These are phyloP conservation scores for Margaritispora aquatica DNA, from an alignment of 495 filamentous ascomycete genomes.

Conservation along the genomic window DNA sequence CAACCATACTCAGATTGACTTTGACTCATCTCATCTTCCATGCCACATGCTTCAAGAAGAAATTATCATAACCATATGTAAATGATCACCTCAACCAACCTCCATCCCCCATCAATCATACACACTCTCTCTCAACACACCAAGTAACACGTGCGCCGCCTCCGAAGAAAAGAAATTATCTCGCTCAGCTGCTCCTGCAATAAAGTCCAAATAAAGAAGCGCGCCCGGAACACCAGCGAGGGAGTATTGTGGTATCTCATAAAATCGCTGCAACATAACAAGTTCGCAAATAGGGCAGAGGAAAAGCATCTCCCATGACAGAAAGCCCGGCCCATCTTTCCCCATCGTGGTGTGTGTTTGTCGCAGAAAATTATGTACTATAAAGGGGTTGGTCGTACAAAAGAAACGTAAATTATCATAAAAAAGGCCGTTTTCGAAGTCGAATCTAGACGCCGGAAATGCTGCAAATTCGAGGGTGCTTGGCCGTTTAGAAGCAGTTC, in stretches of 20 bases:
- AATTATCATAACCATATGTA: neutral
- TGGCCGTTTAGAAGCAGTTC: slow-evolving; percentile 76
- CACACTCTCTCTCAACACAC: neutral
- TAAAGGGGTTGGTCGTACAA: neutral
- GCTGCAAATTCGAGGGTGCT: neutral
- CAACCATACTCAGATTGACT: neutral
- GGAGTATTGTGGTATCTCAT: neutral
- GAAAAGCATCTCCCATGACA: neutral
- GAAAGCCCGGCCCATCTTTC: neutral
- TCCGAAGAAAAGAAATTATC: neutral
- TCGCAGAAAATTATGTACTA: neutral
- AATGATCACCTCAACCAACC: neutral
- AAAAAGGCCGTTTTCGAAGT: neutral
- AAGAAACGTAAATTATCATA: neutral
- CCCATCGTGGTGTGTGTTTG: neutral
- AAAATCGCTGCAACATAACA: neutral
- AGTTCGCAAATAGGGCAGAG: neutral
- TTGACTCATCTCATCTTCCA: neutral
- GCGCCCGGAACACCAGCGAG: neutral
- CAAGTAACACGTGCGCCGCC: neutral
- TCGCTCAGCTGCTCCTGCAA: neutral
- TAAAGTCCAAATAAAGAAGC: neutral
- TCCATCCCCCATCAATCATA: neutral
- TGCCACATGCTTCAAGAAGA: no score
- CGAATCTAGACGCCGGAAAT: neutral